These are phyloP conservation scores for Neurospora crassa DNA, from an alignment of 2,329 filamentous ascomycete species.

Conservation along the genomic window DNA sequence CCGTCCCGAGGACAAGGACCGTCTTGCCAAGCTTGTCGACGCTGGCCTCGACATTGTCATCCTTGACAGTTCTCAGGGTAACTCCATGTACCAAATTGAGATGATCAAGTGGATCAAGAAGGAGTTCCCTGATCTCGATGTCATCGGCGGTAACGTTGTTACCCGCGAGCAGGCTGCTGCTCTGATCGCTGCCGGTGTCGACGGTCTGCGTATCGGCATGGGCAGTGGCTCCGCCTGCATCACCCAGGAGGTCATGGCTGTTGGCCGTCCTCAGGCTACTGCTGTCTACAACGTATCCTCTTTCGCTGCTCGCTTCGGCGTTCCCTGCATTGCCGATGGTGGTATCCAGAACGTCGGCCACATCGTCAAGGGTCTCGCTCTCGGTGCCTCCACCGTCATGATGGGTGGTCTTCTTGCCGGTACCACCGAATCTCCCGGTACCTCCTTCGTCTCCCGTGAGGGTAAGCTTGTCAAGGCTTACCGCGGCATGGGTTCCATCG, in stretches of 20 bases:
- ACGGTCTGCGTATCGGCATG: constrained; percentile 98
- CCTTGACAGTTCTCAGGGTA: constrained; percentile 93
- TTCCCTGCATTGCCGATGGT: constrained; percentile 95
- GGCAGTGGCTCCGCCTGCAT: constrained; percentile 97
- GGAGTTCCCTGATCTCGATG: constrained; percentile 75
- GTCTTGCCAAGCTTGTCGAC: constrained; percentile 80
- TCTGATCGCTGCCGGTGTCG: constrained; percentile 86
- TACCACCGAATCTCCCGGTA: constrained; percentile 93
- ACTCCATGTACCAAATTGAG: constrained; percentile 96
- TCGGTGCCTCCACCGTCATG: constrained; percentile 95
- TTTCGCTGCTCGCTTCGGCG: constrained; percentile 87
- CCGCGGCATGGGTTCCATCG: constrained; percentile 97
- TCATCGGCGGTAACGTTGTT: constrained; percentile 97
- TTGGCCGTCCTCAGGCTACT: constrained; percentile 90
- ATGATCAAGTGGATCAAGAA: constrained; percentile 97
- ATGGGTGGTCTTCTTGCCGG: constrained; percentile 97
- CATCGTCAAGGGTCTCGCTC: constrained; percentile 94
- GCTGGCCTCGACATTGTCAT: constrained; percentile 93
- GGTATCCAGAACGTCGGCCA: constrained; percentile 98
- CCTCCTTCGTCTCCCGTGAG: constrained; percentile 91
- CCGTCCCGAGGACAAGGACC: constrained; percentile 80
- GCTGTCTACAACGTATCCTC: constrained; percentile 82
- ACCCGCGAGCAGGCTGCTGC: constrained; percentile 91
- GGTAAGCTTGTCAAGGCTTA: constrained; percentile 99
- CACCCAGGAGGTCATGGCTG: constrained; percentile 99